Conservation (phyloP, 306 rosid genomes). For the Hippophae rhamnoides region DNA sequence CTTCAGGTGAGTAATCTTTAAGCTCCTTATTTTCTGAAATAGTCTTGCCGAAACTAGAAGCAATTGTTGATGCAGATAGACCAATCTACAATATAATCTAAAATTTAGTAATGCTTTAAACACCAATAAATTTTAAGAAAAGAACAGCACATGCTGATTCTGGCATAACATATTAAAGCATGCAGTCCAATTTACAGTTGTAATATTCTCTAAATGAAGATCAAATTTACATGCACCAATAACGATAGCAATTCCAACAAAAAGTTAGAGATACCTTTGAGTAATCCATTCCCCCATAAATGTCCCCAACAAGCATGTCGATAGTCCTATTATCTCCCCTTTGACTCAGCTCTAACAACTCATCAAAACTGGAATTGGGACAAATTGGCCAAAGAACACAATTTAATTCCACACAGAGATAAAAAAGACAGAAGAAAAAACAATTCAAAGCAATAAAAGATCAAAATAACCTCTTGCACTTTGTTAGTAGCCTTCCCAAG, state of each 20-base stretch:
- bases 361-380: conserved; percentile 67
- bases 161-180: not conserved
- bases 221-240: not conserved
- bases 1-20: conserved; percentile 94
- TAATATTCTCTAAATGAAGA: not conserved
- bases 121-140: conserved; percentile 15
- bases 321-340: conserved; percentile 80
- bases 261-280: conserved; percentile 49
- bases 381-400: conserved; percentile 23
- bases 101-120: conserved; percentile 21
- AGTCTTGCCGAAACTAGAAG: conserved; percentile 97
- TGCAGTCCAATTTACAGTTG: conserved; percentile 1
- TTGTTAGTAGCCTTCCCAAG: conserved; percentile 85
- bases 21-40: conserved; percentile 85
- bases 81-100: conserved; percentile 57
- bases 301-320: conserved; percentile 99
- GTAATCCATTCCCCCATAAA: conserved; percentile 97
- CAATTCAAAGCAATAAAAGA: conserved; percentile 10
- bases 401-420: conserved; percentile 17
- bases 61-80: conserved; percentile 90
- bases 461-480: conserved; percentile 69
- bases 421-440: conserved; percentile 6
- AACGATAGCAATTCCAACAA: conserved; percentile 10
- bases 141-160: conserved; percentile 7
- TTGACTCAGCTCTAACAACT: conserved; percentile 94